phyloP scores from a whole-genome alignment of 805 yeast species.

The Metschnikowia dekortorum region DNA sequence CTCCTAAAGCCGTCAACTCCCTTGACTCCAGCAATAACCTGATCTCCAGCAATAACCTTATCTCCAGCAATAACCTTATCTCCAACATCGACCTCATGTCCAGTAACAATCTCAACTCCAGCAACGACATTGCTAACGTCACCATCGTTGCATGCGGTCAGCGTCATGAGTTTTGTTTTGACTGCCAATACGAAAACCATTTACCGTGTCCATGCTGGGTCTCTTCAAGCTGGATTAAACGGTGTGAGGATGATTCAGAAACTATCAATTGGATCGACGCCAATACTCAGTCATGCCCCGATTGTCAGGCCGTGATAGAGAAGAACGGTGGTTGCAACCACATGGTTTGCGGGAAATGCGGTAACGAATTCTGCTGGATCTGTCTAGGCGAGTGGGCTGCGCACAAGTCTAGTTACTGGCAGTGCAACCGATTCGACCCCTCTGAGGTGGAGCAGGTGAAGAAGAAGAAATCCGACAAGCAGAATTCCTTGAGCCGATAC shows the following conservation, averaged over 20 bases:
- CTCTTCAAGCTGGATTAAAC: constrained; percentile 66
- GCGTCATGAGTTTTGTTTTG: constrained; percentile 72
- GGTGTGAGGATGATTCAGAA: constrained; percentile 83
- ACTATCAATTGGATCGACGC: constrained; percentile 82
- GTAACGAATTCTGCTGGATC: constrained; percentile 87
- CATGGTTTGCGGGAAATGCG: constrained; percentile 82
- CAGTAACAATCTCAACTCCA: background rate
- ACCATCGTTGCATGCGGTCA: constrained; percentile 69
- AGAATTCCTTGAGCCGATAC: constrained; percentile 56
- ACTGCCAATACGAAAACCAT: constrained; percentile 74
- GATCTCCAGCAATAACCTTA: no score
- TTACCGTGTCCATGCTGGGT: constrained; percentile 77
- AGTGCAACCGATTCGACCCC: constrained; percentile 54
- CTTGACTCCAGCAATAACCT: no score
- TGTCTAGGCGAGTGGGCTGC: constrained; percentile 72
- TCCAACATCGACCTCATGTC: no score
- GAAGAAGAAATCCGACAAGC: constrained; percentile 40
- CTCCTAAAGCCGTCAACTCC: background rate
- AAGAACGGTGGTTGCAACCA: constrained; percentile 97
- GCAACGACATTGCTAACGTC: constrained; percentile 25
- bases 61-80: no score
- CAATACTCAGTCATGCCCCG: constrained; percentile 83
- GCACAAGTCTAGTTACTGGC: constrained; percentile 62
- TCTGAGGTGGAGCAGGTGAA: constrained; percentile 35
- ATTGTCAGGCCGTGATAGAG: constrained; percentile 75